Percentiles rank a stretch among this genome's conserved stretches.
phyloP scores from a whole-genome alignment of 768 basidiomycete species.

The Rubroboletus pulcherrimus region DNA sequence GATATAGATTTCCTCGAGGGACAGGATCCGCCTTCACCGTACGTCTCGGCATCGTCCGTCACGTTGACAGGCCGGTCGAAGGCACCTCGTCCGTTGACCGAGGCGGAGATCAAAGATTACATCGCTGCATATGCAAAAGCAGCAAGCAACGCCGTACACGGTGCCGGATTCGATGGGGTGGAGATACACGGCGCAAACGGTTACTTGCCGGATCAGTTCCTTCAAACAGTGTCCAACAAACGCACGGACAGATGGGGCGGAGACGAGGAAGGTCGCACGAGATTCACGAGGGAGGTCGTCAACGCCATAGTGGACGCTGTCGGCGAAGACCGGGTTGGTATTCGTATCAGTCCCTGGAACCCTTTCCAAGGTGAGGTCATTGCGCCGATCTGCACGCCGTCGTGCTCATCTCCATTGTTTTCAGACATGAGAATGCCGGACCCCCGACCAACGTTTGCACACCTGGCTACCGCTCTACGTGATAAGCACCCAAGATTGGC shows the following conservation, averaged over 20 bases:
- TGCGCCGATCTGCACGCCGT: not conserved
- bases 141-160: conserved; percentile 11
- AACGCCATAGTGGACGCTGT: conserved; percentile 30
- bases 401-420: too few species aligned
- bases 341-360: conserved; percentile 59
- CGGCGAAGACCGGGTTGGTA: conserved; percentile 48
- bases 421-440: too few species aligned
- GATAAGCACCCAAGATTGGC: too few species aligned
- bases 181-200: conserved; percentile 43
- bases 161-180: conserved; percentile 30
- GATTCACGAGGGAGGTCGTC: conserved; percentile 51
- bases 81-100: conserved; percentile 17
- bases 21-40: conserved; percentile 27
- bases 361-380: conserved; percentile 34
- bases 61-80: conserved; percentile 12
- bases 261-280: conserved; percentile 52
- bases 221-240: conserved; percentile 50
- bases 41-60: conserved; percentile 5
- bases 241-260: conserved; percentile 69
- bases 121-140: conserved; percentile 21
- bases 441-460: too few species aligned
- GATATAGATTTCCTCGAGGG: conserved; percentile 27
- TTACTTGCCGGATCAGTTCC: conserved; percentile 58
- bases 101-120: conserved; percentile 33
- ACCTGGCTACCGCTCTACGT: too few species aligned